Percentiles rank a stretch among this genome's conserved stretches.
Conservation (phyloP, 2,329 filamentous ascomycete species). For the Colletotrichum noveboracense region DNA sequence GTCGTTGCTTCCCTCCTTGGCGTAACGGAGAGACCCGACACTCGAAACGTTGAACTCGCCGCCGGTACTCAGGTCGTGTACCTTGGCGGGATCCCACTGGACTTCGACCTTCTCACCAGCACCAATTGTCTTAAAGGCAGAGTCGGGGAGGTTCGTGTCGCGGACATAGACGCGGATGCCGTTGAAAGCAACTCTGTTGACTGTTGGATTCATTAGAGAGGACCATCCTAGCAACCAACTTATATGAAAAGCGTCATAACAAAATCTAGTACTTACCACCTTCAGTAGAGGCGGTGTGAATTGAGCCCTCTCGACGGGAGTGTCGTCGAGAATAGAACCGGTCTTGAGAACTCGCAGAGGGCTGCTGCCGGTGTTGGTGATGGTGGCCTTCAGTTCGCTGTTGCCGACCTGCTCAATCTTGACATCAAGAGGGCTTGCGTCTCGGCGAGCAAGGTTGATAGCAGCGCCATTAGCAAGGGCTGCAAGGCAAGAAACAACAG, state of each 20-base stretch:
- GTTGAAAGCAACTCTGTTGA: constrained; percentile 47
- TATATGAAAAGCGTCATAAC: not conserved
- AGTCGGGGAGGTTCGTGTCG: constrained; percentile 41
- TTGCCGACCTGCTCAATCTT: constrained; percentile 50
- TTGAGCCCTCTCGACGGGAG: constrained; percentile 52
- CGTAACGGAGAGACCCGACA: constrained; percentile 56
- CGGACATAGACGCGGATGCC: constrained; percentile 53
- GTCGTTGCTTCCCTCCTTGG: constrained; percentile 49
- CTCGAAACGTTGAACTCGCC: constrained; percentile 59
- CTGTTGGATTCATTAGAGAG: constrained; percentile 26
- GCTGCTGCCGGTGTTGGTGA: constrained; percentile 53
- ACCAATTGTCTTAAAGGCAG: constrained; percentile 50
- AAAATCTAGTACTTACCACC: constrained; percentile 36
- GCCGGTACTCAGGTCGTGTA: constrained; percentile 49
- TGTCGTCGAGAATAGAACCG: constrained; percentile 51
- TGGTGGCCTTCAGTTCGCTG: constrained; percentile 49
- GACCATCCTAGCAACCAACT: not conserved
- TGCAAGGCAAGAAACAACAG: constrained; percentile 38
- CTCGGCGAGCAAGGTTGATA: constrained; percentile 36
- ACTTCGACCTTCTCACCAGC: constrained; percentile 50
- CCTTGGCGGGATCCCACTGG: constrained; percentile 54
- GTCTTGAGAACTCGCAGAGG: constrained; percentile 52
- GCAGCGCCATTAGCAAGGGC: constrained; percentile 38
- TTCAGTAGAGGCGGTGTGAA: constrained; percentile 36
- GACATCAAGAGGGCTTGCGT: constrained; percentile 37